Base-by-base conservation (phyloP, 164 flowering plant species). In the Paratinospora sagittata region DNA sequence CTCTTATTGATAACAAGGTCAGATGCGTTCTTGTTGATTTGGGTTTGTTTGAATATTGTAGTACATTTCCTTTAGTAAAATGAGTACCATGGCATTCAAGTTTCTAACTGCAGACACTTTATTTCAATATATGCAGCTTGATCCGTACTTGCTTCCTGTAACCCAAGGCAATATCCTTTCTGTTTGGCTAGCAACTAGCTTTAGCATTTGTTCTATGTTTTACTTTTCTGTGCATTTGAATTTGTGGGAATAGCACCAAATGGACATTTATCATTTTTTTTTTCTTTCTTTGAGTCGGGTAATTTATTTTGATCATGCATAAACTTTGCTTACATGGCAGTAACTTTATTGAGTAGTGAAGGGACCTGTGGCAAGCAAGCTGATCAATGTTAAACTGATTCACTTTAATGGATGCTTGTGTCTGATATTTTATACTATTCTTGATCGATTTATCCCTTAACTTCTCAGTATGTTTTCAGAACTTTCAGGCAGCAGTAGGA, bases 151-250 rank as follows among this genome's bases (percentile, higher is more conserved):
- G 67, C 95, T 96, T 75, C 99, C 99, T 34, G 84, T 96, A 63
- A 55, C 91, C 69, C 98, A 96, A 89, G 99, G 99, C 78, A 90
- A 77, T 96, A 96, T 96, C 99, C 98, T 90, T 78, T 26, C 65
- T 45, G 36, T 69, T n/a, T 58, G 39, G n/a, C 57, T 70, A 27
- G 37, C 57, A 36, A 58, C 30, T 8, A 65, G 65, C 57, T 19
- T 21, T 55, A 19, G 49, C n/a, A 61, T 8, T 65, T 66, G 21
- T 27, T 47, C 34, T 19, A 24, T 73, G 36, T 7, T 47, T 11
- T 71, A 33, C 61, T 55, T 55, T 55, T 55, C 34, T 55, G 23
- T 19, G 61, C 19, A 23, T 55, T 30, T 30, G 34, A 30, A 30
- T 30, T 30, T 30, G 34, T 30, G 13, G 47, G 47, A 43, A 43